Base-by-base conservation (phyloP, 768 basidiomycete species). In the Lentinula boryana region DNA sequence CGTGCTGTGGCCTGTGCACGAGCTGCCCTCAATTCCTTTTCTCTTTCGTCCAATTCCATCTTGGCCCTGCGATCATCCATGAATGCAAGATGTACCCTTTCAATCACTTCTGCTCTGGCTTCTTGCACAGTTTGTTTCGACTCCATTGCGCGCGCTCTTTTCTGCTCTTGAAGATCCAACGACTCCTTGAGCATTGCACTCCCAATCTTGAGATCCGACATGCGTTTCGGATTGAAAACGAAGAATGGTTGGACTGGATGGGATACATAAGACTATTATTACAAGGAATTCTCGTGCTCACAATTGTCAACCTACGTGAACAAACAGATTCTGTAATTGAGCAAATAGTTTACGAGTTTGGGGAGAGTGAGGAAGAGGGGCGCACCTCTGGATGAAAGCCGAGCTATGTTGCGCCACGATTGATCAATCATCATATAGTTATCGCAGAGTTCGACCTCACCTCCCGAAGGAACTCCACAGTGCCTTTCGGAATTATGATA, bases 391-490 rank as follows among this genome's bases (percentile, higher is more conserved):
- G 83, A 33, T 79, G 73, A 68, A 93, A 94, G 16, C 91, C 89
- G 63, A 91, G 80, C 88, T 92, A 65, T 16, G 21, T 56, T 43
- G 62, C 32, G 48, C 51, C 46, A 49, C 63, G 61, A 49, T 58
- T 49, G 57, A 63, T 66, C 55, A 64, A 46, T 56, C 46, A 60
- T 54, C 32, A 56, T 56, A 58, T 33, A 52, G 13, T 56, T 31
- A 64, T 35, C 18, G 27, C n/a, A 56, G 9, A n/a, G 32, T 3
- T 15, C 32, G 16, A 56, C 36, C 88, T 72, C 33, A 90, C 91
- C 67, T 83, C 89, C 44, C 90, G 78, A 0, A 88, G 90, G 74
- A 89, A 93, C 69, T 94, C 91, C 41, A 94, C 73, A 0, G 88
- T 79, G 2, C 91, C 89, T 72, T 87, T 83, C 13, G 84, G 84